Base-by-base conservation (phyloP, 768 basidiomycete species). In the Xerocomellus intermedius region DNA sequence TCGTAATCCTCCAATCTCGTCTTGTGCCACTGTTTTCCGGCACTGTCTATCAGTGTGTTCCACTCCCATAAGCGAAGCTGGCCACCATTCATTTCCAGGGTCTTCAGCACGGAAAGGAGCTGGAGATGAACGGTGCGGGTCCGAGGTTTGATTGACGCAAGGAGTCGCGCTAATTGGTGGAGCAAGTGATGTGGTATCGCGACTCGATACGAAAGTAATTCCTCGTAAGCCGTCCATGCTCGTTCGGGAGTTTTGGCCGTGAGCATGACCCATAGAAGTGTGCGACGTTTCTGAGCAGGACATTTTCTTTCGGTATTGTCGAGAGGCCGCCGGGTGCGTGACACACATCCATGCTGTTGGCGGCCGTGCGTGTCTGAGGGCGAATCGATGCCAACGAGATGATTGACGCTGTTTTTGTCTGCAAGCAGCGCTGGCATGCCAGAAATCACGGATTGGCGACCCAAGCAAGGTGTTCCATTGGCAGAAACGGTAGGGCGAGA, bases 21-120 rank as follows among this genome's bases (percentile, higher is more conserved):
- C 65, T 79, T 83, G 53, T 87, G 79, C 73, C 79, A 83, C 4
- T 87, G 86, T 55, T 78, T 80, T 16, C 84, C 89, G 1, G 85
- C 83, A 64, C 76, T 78, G 60, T 86, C 79, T 55, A 92, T 80
- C 42, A 93, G 76, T 8, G 82, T 74, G 65, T 91, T 92, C 87
- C 90, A 92, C 66, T 91, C 82, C 77, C 82, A 83, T n/a, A 73
- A 61, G 58, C 80, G 74, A 32, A 90, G 67, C 12, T 52, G 71
- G 22, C 83, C 86, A 13, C 82, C 84, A n/a, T 73, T 74, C 21
- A 70, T 71, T 54, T 79, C 81, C 38, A 92, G 72, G 42, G 76
- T 77, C 41, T 79, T 79, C 57, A 91, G 64, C 13, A 90, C 80
- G n/a, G 84, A 79, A n/a, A 89, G 74, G 4, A 92, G 76, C 13